Conservation (phyloP, 2,329 filamentous ascomycete species). For the Triangularia verruculosa region DNA sequence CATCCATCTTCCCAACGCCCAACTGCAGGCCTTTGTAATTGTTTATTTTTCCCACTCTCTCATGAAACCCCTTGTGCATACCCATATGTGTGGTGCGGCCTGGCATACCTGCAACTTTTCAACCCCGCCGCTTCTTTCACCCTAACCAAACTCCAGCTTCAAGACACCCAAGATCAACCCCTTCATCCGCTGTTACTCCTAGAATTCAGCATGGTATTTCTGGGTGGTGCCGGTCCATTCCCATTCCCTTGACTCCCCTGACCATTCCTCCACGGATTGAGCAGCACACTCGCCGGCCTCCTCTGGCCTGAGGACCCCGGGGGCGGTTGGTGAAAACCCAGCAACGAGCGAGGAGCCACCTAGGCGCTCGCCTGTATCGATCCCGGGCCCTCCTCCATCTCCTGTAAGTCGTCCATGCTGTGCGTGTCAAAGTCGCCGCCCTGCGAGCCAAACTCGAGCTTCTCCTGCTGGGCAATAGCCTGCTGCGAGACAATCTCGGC, state of each 20-base stretch:
- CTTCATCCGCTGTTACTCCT: slow-evolving; percentile 13
- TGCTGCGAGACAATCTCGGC: slow-evolving; percentile 98
- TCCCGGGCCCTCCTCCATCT: slow-evolving; percentile 21
- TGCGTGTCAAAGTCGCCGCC: slow-evolving; percentile 41
- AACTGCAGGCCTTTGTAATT: not conserved
- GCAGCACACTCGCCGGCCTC: slow-evolving; percentile 30
- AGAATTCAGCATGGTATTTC: slow-evolving; percentile 13
- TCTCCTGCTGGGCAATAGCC: slow-evolving; percentile 92
- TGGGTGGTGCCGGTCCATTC: not conserved
- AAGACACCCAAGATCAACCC: not conserved
- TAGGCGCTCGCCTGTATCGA: slow-evolving; percentile 34
- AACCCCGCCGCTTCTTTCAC: not conserved
- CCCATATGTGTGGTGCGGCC: not conserved
- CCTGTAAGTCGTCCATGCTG: slow-evolving; percentile 31
- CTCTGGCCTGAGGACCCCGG: not conserved
- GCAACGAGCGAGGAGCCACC: slow-evolving; percentile 29
- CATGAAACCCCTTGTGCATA: not conserved
- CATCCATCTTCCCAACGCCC: not conserved
- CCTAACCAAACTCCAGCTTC: not conserved
- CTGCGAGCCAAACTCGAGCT: slow-evolving; percentile 61
- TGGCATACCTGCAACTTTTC: not conserved
- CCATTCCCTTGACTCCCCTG: slow-evolving; percentile 5
- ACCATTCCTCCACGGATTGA: slow-evolving; percentile 22
- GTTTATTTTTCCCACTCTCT: not conserved
- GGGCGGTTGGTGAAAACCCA: slow-evolving; percentile 3